Evolutionary conservation across 352 stramenopile species (phyloP), one percentile per base, ranked within the genome.

Genomic region (Pythium guiyangense): DNA sequence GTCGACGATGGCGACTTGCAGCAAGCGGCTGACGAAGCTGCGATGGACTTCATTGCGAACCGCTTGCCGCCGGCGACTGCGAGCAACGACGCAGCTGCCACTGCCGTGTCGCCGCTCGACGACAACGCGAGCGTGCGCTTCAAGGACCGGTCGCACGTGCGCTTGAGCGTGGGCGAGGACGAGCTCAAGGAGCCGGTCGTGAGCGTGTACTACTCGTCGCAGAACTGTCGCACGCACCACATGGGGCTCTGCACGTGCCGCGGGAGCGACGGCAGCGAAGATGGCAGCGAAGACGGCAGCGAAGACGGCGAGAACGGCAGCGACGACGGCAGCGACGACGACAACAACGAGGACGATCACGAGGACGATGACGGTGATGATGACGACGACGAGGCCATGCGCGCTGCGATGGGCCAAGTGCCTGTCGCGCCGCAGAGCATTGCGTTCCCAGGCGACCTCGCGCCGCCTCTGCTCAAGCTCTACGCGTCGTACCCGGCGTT

Each of bases 221-320:
- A 72, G 50, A 95, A 95, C 60, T 95, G 85, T 58, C 70, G 83
- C 45, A 50, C 68, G 52, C 85, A 95, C 68, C 85, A 95, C 68
- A 95, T 95, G 85, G 83, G 81, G 0, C 20, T 80, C 26, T 95
- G 85, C 63, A 78, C 67, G n/a, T 94, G 84, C 42, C 55, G 63
- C 9, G 64, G 57, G 4, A 61, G 69, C 27, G 66, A 65, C n/a
- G 59, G 55, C 9, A 54, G 45, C 31, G 47, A 56, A 15, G 61
- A 64, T 2, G 57, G 26, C 26, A 59, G 57, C 14, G 61, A 56
- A 3, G 64, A 46, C n/a, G 62, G 48, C n/a, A n/a, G n/a, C 14
- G 66, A 76, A 22, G 64, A 60, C 42, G 70, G 71, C 27, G 60
- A 54, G 48, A 60, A 52, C 26, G 57, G 68, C n/a, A 39, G 48